These are phyloP conservation scores for Leccinum aurantiacum DNA, from an alignment of 768 basidiomycete genomes.

Conservation along the genomic window DNA sequence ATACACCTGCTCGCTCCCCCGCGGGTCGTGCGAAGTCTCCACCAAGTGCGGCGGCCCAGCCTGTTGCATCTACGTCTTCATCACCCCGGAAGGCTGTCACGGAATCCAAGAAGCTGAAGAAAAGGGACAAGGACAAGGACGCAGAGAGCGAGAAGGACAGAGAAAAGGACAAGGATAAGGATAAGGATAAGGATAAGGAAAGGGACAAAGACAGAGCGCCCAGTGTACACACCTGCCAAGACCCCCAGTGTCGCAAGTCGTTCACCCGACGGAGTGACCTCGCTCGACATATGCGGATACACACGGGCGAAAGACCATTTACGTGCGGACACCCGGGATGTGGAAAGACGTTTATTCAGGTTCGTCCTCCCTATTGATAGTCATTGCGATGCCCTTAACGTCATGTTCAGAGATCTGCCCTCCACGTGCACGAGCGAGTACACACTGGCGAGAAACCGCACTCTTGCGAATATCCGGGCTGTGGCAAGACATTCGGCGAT, in stretches of 20 bases:
- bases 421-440: conserved; percentile 85
- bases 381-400: conserved; percentile 8
- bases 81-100: conserved; percentile 22
- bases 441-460: conserved; percentile 95
- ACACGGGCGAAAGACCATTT: conserved; percentile 88
- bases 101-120: conserved; percentile 29
- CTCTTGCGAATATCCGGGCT: conserved; percentile 85
- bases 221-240: conserved; percentile 63
- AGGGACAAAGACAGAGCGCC: conserved; percentile 46
- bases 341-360: conserved; percentile 92
- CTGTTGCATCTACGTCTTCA: conserved; percentile 55
- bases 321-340: conserved; percentile 70
- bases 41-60: conserved; percentile 36
- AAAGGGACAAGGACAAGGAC: conserved; percentile 31
- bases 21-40: conserved; percentile 32
- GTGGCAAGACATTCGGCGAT: conserved; percentile 86
- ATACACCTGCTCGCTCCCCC: conserved; percentile 24
- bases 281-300: conserved; percentile 83
- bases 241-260: conserved; percentile 72
- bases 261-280: conserved; percentile 86
- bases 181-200: conserved; percentile 14
- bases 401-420: conserved; percentile 69
- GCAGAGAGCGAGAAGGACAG: conserved; percentile 27
- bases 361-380: conserved; percentile 31
- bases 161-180: conserved; percentile 14